Evolutionary conservation across 1,284 basidiomycete genomes (phyloP), one percentile per base, ranked within the genome.

Genomic region (Irpex lacteus): DNA sequence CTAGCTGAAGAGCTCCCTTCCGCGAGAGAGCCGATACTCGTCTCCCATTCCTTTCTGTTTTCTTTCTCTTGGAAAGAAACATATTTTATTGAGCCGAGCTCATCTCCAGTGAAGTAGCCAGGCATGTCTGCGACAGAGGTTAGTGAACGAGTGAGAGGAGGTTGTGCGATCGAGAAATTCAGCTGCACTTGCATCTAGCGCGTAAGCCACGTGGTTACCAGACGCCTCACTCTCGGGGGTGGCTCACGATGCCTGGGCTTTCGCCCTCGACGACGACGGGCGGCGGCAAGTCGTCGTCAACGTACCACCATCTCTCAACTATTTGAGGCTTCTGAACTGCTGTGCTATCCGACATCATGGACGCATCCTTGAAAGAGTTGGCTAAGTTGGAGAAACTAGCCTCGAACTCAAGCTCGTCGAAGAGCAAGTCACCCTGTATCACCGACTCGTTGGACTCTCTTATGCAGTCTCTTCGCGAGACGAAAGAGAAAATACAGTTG

Each of bases 361-460:
- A 93, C 60, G 83, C 77, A 3, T 81, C 87, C 54, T 76, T 91
- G 66, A 93, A 90, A 74, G 91, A 94, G 72, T 81, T 94, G 13
- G 81, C 81, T 44, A 92, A 85, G 75, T 83, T 93, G 59, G 88
- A 91, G 74, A 83, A 85, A 67, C 77, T 89, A 47, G 83, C 85
- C 1, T 79, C 83, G 13, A 70, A 72, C 44, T 70, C 76, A 2
- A 70, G 74, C 15, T 67, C 73, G 64, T 74, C 65, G 78, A 84
- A 81, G 69, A 81, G 81, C 18, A 91, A 88, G 74, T 73, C 78
- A 0, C 79, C 82, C 5, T 83, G 89, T 1, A 81, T 90, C 50
- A 76, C 80, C 15, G 85, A 86, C 40, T 88, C 92, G 3, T 80
- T 96, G 19, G 88, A 92, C 69, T 80, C 85, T 18, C 79, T 96